Evolutionary conservation across 2,329 filamentous ascomycete species (phyloP).

Genomic region (Fusarium mangiferae): DNA sequence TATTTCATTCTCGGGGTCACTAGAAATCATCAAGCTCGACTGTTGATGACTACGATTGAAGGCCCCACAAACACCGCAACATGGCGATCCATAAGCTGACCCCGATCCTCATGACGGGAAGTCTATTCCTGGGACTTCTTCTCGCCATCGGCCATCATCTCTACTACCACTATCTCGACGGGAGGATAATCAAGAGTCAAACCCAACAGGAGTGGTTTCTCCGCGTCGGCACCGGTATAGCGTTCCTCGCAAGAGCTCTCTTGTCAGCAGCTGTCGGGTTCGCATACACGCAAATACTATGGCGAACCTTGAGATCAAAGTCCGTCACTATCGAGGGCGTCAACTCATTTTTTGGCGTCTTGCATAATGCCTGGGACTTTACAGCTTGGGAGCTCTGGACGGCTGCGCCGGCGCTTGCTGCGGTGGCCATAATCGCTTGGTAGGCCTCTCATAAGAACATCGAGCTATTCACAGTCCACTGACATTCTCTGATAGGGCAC

Average conservation of each 20-base stretch:
- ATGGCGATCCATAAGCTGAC: conserved; percentile 5
- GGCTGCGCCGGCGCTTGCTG: neutral
- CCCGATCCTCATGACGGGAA: neutral
- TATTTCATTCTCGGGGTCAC: neutral
- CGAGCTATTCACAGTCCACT: accelerated
- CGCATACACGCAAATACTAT: conserved; percentile 16
- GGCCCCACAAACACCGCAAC: neutral
- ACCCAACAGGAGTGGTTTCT: conserved; percentile 25
- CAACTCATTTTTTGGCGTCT: neutral
- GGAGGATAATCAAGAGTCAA: neutral
- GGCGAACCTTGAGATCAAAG: neutral
- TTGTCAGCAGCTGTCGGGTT: conserved; percentile 6
- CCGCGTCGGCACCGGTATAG: conserved; percentile 11
- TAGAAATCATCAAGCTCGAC: neutral
- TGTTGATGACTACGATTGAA: too few relatives aligned
- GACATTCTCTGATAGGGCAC: accelerated
- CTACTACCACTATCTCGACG: neutral
- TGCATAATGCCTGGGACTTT: conserved; percentile 2
- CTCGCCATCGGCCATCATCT: conserved; percentile 17
- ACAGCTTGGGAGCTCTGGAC: neutral
- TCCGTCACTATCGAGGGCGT: neutral
- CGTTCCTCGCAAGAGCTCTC: neutral
- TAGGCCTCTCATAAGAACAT: neutral
- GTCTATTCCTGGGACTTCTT: neutral
- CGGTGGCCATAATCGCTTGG: conserved; percentile 2